These are phyloP conservation scores for Erythrophleum ivorense DNA, from an alignment of 331 rosid species.

Conservation along the genomic window DNA sequence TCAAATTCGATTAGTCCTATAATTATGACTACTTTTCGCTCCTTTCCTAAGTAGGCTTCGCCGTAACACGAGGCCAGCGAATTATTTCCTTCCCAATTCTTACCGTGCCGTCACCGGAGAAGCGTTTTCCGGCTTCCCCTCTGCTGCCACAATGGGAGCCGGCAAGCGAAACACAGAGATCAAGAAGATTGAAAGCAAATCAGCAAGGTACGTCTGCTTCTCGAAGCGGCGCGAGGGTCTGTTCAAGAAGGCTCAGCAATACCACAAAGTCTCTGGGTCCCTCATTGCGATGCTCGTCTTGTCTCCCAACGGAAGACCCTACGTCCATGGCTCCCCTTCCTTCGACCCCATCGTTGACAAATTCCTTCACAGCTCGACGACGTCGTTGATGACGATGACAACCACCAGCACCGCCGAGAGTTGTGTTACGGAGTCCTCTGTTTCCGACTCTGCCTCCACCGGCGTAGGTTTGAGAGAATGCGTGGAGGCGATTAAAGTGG, in stretches of 20 bases:
- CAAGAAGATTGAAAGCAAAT: not conserved
- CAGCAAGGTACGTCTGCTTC: not conserved
- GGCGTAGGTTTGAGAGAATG: not conserved
- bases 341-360: not conserved
- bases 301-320: not conserved
- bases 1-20: not conserved
- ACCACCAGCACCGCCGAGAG: not conserved
- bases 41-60: not conserved
- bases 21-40: not conserved
- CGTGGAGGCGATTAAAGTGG: not conserved
- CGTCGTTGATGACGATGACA: not conserved
- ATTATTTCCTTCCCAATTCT: not conserved
- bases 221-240: not conserved
- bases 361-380: not conserved
- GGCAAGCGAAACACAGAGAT: not conserved
- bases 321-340: slow-evolving; percentile 17
- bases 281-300: not conserved
- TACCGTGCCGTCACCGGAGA: not conserved
- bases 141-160: not conserved
- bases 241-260: not conserved
- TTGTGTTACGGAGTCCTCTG: not conserved
- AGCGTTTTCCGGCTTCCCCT: not conserved
- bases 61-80: not conserved
- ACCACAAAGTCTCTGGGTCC: not conserved
- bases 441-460: not conserved